These are phyloP conservation scores for Pyrenophora graminea DNA, from an alignment of 2,329 filamentous ascomycete genomes.

Conservation along the genomic window DNA sequence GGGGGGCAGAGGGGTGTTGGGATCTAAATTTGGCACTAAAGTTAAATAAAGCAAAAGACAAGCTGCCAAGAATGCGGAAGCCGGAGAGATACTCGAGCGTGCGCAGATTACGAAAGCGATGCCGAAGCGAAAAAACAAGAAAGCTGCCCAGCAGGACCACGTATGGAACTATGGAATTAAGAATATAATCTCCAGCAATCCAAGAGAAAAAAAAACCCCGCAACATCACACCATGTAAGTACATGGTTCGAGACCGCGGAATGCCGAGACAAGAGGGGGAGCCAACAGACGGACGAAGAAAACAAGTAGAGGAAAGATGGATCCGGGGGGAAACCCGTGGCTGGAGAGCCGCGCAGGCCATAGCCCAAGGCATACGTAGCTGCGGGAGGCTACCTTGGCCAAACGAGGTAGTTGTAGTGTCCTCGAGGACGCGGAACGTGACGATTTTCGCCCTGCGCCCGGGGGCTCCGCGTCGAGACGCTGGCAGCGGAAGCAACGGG, in stretches of 20 bases:
- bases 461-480: not conserved
- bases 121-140: too few species aligned
- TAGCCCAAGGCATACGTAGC: not conserved
- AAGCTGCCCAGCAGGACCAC: too few species aligned
- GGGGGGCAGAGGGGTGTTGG: too few species aligned
- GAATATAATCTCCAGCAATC: too few species aligned
- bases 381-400: not conserved
- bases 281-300: constrained; percentile 7
- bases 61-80: not conserved
- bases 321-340: not conserved
- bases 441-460: constrained; percentile 4
- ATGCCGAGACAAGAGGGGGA: not conserved
- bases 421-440: constrained; percentile 2
- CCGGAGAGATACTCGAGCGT: not conserved
- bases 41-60: not conserved
- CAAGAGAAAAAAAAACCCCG: not conserved
- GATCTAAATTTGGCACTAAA: too few species aligned
- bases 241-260: not conserved
- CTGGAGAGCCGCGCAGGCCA: constrained; percentile 3
- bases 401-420: constrained; percentile 5
- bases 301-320: constrained; percentile 13
- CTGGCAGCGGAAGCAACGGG: constrained; percentile 13
- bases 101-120: too few species aligned
- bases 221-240: not conserved
- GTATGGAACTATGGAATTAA: too few species aligned